Evolutionary conservation across 73 alveolate genomes (phyloP), one percentile per base, ranked within the genome.

Genomic region (Symbiodinium natans): DNA sequence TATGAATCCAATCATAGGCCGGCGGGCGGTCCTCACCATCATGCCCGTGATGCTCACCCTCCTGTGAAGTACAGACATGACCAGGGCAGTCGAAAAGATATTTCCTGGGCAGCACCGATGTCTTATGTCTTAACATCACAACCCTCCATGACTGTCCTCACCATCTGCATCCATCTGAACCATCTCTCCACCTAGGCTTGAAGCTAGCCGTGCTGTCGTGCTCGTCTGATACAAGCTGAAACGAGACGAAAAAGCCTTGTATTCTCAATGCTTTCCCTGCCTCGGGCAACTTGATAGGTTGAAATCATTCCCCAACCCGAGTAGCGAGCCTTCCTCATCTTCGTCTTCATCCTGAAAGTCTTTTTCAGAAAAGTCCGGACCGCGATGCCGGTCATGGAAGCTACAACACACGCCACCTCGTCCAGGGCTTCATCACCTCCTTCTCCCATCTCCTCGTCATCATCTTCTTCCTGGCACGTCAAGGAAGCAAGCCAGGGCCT

Each of bases 91-190:
- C 75, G 31, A 56, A 56, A 56, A 29, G 27, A 2, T 21, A 29
- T 0, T 56, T 56, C 27, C 27, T 29, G 27, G 27, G 75, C 17
- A 1, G 75, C 40, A 13, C 40, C 13, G 40, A n/a, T 29, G 40
- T 36, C 85, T 34, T 9, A 10, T 13, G 85, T 74, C 43, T 4
- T 74, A 11, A 23, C 43, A 74, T 3, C 56, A 11, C 36, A 25
- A 4, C 3, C 8, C 13, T 74, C 5, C 19, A 31, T 9, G 9
- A 13, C 21, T 17, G 41, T 54, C 95, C 34, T 86, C 93, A 31
- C 71, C 94, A 17, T 88, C 86, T 84, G 83, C 94, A 33, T 86
- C 94, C 84, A 86, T 86, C 31, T 86, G 94, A 36, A 54, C 94
- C 94, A 86, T 86, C n/a, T 86, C 94, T 31, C 84, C 94, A 42